These are phyloP conservation scores for Claviceps pazoutovae DNA, from an alignment of 2,329 filamentous ascomycete genomes.

Conservation along the genomic window DNA sequence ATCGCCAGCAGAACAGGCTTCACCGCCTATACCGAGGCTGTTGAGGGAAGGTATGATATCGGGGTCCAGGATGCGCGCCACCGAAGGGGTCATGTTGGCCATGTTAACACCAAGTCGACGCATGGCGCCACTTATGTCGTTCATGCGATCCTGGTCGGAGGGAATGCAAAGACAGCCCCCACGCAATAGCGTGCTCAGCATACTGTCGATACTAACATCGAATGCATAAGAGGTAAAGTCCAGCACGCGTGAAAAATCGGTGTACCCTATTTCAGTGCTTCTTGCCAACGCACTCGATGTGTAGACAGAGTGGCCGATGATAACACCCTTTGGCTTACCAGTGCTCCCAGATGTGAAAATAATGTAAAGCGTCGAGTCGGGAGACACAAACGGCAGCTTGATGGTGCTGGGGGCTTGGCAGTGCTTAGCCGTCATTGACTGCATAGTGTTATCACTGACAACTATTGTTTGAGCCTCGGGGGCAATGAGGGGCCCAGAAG, in stretches of 20 bases:
- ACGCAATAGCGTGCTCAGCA: conserved; percentile 2
- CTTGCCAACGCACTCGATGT: conserved; percentile 1
- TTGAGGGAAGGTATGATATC: background rate
- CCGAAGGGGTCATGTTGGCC: conserved; percentile 28
- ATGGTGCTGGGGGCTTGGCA: background rate
- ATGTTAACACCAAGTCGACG: conserved; percentile 26
- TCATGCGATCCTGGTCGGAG: conserved; percentile 27
- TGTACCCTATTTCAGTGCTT: background rate
- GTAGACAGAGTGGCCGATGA: conserved; percentile 9
- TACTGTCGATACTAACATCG: conserved; percentile 4
- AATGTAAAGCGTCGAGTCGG: background rate
- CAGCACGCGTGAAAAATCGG: conserved; percentile 3
- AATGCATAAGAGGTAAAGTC: conserved; percentile 8
- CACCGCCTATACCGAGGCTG: conserved; percentile 1
- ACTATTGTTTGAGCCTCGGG: background rate
- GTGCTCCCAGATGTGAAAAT: conserved; percentile 4
- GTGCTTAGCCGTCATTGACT: background rate
- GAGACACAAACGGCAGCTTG: background rate
- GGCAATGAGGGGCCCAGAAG: background rate
- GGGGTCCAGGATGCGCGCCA: background rate
- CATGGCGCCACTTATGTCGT: conserved; percentile 28
- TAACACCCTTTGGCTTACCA: conserved; percentile 13
- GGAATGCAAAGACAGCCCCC: conserved; percentile 8
- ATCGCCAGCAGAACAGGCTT: conserved; percentile 2
- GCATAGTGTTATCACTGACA: background rate